Evolutionary conservation across 2,329 filamentous ascomycete species (phyloP).

Genomic region (Trichoderma sp.): DNA sequence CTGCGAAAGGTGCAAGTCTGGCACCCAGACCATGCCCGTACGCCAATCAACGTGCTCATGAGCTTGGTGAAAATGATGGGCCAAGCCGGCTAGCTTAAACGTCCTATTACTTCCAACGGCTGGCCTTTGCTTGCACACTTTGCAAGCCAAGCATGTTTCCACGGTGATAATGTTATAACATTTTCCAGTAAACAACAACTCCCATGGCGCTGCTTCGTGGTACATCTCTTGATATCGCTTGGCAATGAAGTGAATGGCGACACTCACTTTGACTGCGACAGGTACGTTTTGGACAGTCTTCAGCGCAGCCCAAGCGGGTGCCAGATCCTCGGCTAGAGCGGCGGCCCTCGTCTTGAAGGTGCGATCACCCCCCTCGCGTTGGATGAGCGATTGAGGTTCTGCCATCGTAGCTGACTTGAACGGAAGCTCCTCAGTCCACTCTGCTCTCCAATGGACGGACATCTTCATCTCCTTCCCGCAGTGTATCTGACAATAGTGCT

Average conservation of each 20-base stretch:
- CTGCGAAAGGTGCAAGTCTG: conserved; percentile 40
- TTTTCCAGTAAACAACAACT: conserved; percentile 31
- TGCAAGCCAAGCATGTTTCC: conserved; percentile 51
- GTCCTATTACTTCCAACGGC: conserved; percentile 46
- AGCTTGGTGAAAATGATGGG: conserved; percentile 57
- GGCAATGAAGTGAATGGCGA: conserved; percentile 65
- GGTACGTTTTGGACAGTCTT: conserved; percentile 63
- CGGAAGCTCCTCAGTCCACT: conserved; percentile 76
- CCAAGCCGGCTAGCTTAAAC: conserved; percentile 62
- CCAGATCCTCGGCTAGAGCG: conserved; percentile 54
- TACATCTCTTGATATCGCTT: conserved; percentile 61
- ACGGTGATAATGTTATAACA: conserved; percentile 57
- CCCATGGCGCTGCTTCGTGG: conserved; percentile 57
- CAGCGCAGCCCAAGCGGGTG: conserved; percentile 65
- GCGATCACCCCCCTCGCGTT: no score
- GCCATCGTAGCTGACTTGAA: conserved; percentile 55
- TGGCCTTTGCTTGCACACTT: conserved; percentile 49
- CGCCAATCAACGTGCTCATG: conserved; percentile 51
- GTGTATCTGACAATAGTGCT: conserved; percentile 84
- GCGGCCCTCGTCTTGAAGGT: no score
- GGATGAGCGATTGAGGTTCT: neutral
- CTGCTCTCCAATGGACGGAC: conserved; percentile 76
- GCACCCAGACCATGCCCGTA: conserved; percentile 50
- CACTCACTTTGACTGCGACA: conserved; percentile 62
- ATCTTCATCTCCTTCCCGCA: conserved; percentile 71